Base-by-base conservation (phyloP, 2,329 filamentous ascomycete genomes). In the Colletotrichum australisinense region DNA sequence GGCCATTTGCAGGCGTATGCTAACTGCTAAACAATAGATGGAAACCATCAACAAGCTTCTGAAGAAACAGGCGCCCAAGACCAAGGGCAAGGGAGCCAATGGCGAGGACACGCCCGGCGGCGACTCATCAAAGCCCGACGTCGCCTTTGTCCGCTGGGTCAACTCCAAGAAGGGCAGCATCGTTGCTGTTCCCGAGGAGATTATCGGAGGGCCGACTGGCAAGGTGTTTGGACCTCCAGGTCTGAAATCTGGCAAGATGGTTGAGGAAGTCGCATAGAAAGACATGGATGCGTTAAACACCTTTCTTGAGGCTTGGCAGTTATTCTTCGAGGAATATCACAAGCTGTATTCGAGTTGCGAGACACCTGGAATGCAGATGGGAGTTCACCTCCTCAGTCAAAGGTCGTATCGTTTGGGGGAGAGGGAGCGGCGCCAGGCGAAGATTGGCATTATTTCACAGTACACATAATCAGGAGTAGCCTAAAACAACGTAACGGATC, bases 11-110 rank as follows among this genome's bases (percentile, higher is more conserved):
- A 30, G 19, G 62, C n/a, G 28, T 52, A 16, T 26, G 22, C 38
- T 59, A 28, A 32, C 65, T 42, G 12, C 14, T 16, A 52, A 19
- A 22, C 28, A 71, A 49, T 77, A 95, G 93, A 94, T 95, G 89
- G 94, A 96, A 86, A 97, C 94, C 0, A 96, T 97, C 88, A 95
- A 97, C 86, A 95, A 95, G 78, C 90, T 97, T 2, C 90, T 97
- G 65, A 95, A 95, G 83, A 95, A 95, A 80, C 94, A 95, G 81
- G 93, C 94, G 1, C 92, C 94, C 28, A 95, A 96, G 82, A 90
- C 90, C 69, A 92, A 89, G 76, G 85, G 87, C 75, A 89, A 88
- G 76, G 87, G 81, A 38, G 80, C 77, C 70, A 85, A 77, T 67
- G 88, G 86, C 42, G 88, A 88, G 12, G 87, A 85, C 11, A 85